Conservation (phyloP, 768 basidiomycete species). For the Hericium alpestre region DNA sequence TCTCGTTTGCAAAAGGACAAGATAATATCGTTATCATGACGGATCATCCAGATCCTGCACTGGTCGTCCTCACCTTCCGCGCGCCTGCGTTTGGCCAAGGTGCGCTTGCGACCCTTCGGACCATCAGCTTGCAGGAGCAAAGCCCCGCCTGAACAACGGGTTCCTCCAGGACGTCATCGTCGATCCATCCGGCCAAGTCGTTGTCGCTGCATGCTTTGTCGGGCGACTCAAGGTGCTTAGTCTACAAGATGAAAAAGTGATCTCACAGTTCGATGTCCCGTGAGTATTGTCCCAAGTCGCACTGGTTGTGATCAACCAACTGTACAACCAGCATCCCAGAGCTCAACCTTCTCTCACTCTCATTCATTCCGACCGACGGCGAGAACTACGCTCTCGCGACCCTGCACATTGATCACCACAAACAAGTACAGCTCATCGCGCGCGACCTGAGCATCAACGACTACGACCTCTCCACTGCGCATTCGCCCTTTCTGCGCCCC, state of each 20-base stretch:
- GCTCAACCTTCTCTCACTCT: slow-evolving; percentile 55
- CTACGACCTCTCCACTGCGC: slow-evolving; percentile 37
- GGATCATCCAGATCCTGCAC: slow-evolving; percentile 73
- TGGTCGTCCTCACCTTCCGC: slow-evolving; percentile 49
- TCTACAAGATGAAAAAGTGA: slow-evolving; percentile 43
- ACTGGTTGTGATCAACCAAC: not conserved
- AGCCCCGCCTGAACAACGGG: slow-evolving; percentile 47
- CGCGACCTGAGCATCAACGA: slow-evolving; percentile 43
- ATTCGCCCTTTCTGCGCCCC: slow-evolving; percentile 40
- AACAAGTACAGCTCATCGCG: slow-evolving; percentile 49
- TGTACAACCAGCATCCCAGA: slow-evolving; percentile 43
- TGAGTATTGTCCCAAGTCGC: slow-evolving; percentile 24
- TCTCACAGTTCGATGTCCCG: slow-evolving; percentile 54
- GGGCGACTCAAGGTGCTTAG: slow-evolving; percentile 60
- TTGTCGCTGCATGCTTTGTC: slow-evolving; percentile 53
- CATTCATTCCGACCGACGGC: slow-evolving; percentile 43
- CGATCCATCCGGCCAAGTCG: slow-evolving; percentile 51
- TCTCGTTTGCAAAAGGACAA: slow-evolving; percentile 7
- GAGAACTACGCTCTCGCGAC: slow-evolving; percentile 52
- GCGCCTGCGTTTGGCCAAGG: slow-evolving; percentile 22
- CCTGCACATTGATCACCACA: slow-evolving; percentile 52
- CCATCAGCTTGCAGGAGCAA: slow-evolving; percentile 46
- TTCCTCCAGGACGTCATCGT: slow-evolving; percentile 62
- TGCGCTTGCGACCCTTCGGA: slow-evolving; percentile 30
- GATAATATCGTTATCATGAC: slow-evolving; percentile 56